These are phyloP conservation scores for Coemansia furcata DNA, from an alignment of 192 early-diverging fungal species.

Conservation along the genomic window DNA sequence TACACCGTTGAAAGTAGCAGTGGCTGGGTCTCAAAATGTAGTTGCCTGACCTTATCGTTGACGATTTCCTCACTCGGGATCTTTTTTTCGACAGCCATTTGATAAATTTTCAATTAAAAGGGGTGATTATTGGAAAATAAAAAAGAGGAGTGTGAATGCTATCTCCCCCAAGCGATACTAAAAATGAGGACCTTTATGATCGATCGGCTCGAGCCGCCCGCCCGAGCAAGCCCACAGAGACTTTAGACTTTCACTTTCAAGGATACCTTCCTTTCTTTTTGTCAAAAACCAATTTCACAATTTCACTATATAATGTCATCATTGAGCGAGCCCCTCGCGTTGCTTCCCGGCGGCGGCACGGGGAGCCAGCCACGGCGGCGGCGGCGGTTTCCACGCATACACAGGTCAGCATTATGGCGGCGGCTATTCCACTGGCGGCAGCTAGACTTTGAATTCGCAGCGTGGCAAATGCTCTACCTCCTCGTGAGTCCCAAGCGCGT, in stretches of 20 bases:
- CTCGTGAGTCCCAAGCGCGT: conserved; percentile 46
- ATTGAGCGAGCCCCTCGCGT: conserved; percentile 32
- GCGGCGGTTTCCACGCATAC: conserved; percentile 40
- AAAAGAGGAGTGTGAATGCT: not conserved
- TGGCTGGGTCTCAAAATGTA: too few relatives aligned
- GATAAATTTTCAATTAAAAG: conserved; percentile 1
- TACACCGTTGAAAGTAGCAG: too few relatives aligned
- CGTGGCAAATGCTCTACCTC: conserved; percentile 52
- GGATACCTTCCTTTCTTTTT: not conserved
- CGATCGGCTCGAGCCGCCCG: conserved; percentile 1
- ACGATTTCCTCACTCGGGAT: conserved; percentile 62
- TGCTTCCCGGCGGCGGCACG: conserved; percentile 10
- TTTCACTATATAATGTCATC: not conserved
- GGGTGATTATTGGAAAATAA: not conserved
- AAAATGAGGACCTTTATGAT: not conserved
- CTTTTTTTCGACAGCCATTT: conserved; percentile 44
- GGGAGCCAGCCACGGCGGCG: conserved; percentile 5
- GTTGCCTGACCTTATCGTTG: conserved; percentile 58
- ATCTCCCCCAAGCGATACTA: not conserved
- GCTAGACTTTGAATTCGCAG: conserved; percentile 48
- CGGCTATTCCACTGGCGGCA: conserved; percentile 47
- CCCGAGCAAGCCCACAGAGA: not conserved
- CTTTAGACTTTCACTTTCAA: not conserved
- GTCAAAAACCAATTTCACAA: not conserved
- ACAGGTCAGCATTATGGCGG: conserved; percentile 44